phyloP scores from a whole-genome alignment of 352 stramenopile genomes.

The Bremia lactucae region DNA sequence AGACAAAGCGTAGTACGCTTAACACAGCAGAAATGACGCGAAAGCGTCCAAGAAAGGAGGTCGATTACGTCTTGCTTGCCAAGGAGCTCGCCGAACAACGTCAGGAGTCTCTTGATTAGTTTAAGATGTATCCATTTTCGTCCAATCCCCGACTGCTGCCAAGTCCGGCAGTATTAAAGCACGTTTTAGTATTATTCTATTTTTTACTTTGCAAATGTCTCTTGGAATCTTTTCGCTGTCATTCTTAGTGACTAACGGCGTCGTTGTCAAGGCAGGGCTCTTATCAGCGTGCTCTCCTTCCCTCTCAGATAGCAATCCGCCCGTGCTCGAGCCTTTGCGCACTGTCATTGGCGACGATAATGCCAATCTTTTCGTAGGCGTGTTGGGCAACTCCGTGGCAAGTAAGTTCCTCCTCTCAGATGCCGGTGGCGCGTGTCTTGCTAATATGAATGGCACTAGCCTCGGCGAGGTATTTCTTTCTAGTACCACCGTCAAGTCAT shows the following conservation, averaged over 20 bases:
- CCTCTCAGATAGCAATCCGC: slow-evolving; percentile 17
- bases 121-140: not conserved
- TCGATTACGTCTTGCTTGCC: slow-evolving; percentile 60
- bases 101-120: not conserved
- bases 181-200: too few relatives aligned
- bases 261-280: slow-evolving; percentile 15
- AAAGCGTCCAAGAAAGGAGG: slow-evolving; percentile 45
- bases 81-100: slow-evolving; percentile 31
- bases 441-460: slow-evolving; percentile 46
- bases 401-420: slow-evolving; percentile 29
- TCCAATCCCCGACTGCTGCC: too few relatives aligned
- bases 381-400: slow-evolving; percentile 19
- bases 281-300: slow-evolving; percentile 19
- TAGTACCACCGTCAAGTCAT: slow-evolving; percentile 28
- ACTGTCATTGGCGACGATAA: slow-evolving; percentile 15
- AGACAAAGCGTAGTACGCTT: slow-evolving; percentile 27
- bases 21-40: slow-evolving; percentile 7
- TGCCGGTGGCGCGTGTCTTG: slow-evolving; percentile 38
- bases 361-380: slow-evolving; percentile 13
- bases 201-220: not conserved
- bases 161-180: too few relatives aligned
- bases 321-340: slow-evolving; percentile 19
- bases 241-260: slow-evolving; percentile 5
- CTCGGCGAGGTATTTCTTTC: slow-evolving; percentile 26
- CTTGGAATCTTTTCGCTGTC: slow-evolving; percentile 3